These are phyloP conservation scores for Sporisorium iseilematis-ciliati DNA, from an alignment of 1,284 basidiomycete species.

Conservation along the genomic window DNA sequence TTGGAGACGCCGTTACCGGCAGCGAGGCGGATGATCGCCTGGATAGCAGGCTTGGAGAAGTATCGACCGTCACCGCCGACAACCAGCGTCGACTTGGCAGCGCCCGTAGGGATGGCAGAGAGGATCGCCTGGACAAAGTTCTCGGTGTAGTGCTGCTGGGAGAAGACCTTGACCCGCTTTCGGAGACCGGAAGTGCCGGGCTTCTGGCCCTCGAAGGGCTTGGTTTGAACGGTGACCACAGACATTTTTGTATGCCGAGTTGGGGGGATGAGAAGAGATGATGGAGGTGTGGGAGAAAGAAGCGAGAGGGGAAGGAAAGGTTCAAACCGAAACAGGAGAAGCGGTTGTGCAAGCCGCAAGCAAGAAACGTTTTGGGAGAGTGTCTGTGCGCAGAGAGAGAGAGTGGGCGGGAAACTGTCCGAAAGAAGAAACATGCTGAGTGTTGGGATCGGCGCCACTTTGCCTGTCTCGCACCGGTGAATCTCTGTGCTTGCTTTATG, in stretches of 20 bases:
- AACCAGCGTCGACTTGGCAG: constrained; percentile 81
- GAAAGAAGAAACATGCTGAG: no score
- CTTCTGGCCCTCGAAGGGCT: constrained; percentile 69
- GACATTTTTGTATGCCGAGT: constrained; percentile 53
- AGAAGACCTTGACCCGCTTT: constrained; percentile 69
- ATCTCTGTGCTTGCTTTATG: no score
- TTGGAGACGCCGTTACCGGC: constrained; percentile 78
- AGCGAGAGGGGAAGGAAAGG: neutral
- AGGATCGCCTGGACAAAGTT: constrained; percentile 98
- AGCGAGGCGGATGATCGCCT: constrained; percentile 89
- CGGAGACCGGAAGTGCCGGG: constrained; percentile 68
- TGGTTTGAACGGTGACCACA: constrained; percentile 61
- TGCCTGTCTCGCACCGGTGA: no score
- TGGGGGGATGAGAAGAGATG: neutral
- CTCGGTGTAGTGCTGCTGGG: constrained; percentile 90
- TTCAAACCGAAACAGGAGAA: neutral
- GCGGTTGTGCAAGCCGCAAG: neutral
- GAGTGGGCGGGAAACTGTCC: no score
- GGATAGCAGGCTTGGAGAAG: constrained; percentile 88
- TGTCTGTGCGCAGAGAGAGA: no score
- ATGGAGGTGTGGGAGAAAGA: neutral
- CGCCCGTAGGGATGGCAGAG: constrained; percentile 85
- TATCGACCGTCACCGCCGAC: constrained; percentile 97
- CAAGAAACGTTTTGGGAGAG: neutral
- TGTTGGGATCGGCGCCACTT: no score